These are phyloP conservation scores for Podosphaera aphanis DNA, from an alignment of 2,329 filamentous ascomycete genomes.

Conservation along the genomic window DNA sequence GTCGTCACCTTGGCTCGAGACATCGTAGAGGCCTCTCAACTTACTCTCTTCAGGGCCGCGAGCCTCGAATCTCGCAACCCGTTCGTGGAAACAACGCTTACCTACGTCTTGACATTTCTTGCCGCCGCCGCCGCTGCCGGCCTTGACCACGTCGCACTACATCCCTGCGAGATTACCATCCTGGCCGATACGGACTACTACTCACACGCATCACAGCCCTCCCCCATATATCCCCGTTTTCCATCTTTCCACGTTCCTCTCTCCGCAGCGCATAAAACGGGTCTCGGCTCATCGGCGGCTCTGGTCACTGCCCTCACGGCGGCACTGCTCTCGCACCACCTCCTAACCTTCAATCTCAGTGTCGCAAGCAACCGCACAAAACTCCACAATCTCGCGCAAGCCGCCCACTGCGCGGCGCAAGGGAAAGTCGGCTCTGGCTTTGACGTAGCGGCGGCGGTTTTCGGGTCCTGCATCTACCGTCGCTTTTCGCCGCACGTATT, in stretches of 20 bases:
- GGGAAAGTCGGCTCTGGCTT: slow-evolving; percentile 93
- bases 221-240: slow-evolving; percentile 29
- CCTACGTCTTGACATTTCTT: slow-evolving; percentile 71
- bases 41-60: slow-evolving; percentile 4
- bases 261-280: slow-evolving; percentile 71
- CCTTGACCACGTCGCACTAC: slow-evolving; percentile 33
- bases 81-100: slow-evolving; percentile 80
- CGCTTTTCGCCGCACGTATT: slow-evolving; percentile 74
- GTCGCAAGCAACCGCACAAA: slow-evolving; percentile 29
- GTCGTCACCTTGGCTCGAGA: neutral
- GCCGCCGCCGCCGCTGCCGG: slow-evolving; percentile 19
- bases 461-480: slow-evolving; percentile 71
- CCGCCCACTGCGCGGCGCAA: slow-evolving; percentile 83
- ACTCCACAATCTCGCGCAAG: slow-evolving; percentile 84
- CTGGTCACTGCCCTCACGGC: slow-evolving; percentile 73
- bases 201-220: slow-evolving; percentile 34
- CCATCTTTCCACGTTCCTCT: slow-evolving; percentile 56
- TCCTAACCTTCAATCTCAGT: slow-evolving; percentile 36
- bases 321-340: slow-evolving; percentile 53
- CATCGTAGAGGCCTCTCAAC: slow-evolving; percentile 1
- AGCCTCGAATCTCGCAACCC: slow-evolving; percentile 37
- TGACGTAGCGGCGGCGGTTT: slow-evolving; percentile 81
- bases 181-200: slow-evolving; percentile 95
- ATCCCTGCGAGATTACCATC: slow-evolving; percentile 55
- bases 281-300: slow-evolving; percentile 80